These are phyloP conservation scores for Fusarium sp. DNA, from an alignment of 2,329 filamentous ascomycete species.

Conservation along the genomic window DNA sequence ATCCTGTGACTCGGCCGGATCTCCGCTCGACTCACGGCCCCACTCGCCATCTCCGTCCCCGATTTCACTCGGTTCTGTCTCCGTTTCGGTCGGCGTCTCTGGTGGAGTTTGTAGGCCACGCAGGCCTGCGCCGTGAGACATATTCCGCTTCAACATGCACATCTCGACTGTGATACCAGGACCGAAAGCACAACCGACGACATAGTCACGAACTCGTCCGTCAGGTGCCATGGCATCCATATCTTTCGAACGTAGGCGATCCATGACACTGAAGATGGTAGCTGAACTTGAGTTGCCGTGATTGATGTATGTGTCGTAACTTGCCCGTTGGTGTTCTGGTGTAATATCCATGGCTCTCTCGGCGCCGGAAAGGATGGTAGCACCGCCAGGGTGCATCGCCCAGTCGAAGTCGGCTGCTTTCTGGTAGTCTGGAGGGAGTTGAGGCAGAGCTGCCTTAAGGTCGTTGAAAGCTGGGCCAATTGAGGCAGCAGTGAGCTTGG, in stretches of 20 bases:
- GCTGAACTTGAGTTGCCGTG: conserved; percentile 78
- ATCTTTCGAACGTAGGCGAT: conserved; percentile 68
- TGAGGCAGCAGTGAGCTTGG: conserved; percentile 63
- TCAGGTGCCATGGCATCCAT: conserved; percentile 68
- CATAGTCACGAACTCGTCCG: conserved; percentile 64
- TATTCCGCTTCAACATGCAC: conserved; percentile 69
- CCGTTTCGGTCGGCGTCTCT: conserved; percentile 66
- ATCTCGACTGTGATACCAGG: conserved; percentile 77
- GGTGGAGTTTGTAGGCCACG: conserved; percentile 63
- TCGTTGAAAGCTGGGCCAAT: conserved; percentile 66
- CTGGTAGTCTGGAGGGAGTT: conserved; percentile 59
- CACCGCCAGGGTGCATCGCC: conserved; percentile 78
- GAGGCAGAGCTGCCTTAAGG: conserved; percentile 61
- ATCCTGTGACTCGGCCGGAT: conserved; percentile 17
- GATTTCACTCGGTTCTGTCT: conserved; percentile 63
- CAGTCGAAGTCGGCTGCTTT: conserved; percentile 73
- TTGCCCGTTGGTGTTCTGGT: conserved; percentile 75
- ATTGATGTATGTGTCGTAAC: conserved; percentile 75
- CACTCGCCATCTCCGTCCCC: conserved; percentile 49
- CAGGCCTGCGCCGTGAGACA: conserved; percentile 24
- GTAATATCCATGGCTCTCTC: conserved; percentile 68
- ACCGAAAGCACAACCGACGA: conserved; percentile 77
- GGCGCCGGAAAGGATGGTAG: conserved; percentile 73
- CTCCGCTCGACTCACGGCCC: conserved; percentile 29
- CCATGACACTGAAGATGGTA: conserved; percentile 75